These are phyloP conservation scores for Saccharomycopsis schoenii DNA, from an alignment of 805 yeast species.

Conservation along the genomic window DNA sequence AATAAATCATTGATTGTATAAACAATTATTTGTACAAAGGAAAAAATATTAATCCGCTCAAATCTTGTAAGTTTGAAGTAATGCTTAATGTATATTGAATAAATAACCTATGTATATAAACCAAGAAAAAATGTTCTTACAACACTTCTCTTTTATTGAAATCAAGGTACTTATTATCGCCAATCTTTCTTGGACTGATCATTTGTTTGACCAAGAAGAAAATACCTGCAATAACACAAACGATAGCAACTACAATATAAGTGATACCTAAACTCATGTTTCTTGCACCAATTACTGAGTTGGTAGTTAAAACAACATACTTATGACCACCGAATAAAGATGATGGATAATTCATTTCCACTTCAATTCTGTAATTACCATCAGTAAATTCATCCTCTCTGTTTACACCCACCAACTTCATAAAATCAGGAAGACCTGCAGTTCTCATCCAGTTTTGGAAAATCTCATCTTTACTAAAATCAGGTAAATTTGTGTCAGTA, in stretches of 20 bases:
- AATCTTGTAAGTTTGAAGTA: neutral
- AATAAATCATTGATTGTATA: neutral
- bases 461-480: constrained; percentile 54
- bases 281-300: constrained; percentile 78
- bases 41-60: neutral
- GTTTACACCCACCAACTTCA: constrained; percentile 57
- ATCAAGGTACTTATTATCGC: constrained; percentile 34
- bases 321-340: constrained; percentile 82
- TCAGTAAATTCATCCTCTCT: constrained; percentile 41
- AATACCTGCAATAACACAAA: constrained; percentile 61
- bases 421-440: constrained; percentile 59
- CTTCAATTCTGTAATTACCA: constrained; percentile 58
- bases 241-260: constrained; percentile 73
- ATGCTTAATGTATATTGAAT: neutral
- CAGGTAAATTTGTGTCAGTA: constrained; percentile 59
- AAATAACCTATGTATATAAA: too few species aligned
- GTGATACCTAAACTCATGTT: constrained; percentile 78
- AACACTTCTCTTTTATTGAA: constrained; percentile 4
- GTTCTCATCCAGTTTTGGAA: constrained; percentile 85
- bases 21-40: neutral
- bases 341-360: constrained; percentile 77
- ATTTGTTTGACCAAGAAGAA: constrained; percentile 73
- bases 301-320: constrained; percentile 70
- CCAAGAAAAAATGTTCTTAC: neutral
- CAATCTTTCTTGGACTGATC: constrained; percentile 74